phyloP scores from a whole-genome alignment of 495 filamentous ascomycete genomes.

The Talaromyces proteolyticus region DNA sequence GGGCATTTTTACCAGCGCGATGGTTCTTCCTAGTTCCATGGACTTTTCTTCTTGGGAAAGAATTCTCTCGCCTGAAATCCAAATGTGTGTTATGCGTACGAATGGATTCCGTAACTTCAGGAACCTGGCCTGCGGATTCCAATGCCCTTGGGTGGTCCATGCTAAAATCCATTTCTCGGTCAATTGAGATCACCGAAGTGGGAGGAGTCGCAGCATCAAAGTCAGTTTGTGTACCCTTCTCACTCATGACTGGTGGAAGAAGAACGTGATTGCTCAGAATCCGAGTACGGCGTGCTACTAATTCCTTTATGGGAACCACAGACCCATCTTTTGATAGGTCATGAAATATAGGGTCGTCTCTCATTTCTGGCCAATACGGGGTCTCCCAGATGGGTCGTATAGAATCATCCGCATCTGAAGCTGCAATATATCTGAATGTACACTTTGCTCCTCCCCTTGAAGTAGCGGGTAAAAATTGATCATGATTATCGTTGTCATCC shows the following conservation, averaged over 20 bases:
- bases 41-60: background rate
- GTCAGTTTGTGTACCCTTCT: constrained; percentile 6
- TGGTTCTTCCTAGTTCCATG: background rate
- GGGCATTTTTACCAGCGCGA: background rate
- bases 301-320: constrained; percentile 4
- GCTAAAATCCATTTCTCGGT: background rate
- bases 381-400: constrained; percentile 9
- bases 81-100: background rate
- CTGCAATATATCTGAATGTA: constrained; percentile 5
- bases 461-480: background rate
- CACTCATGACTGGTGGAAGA: constrained; percentile 2
- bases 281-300: constrained; percentile 5
- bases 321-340: constrained; percentile 15
- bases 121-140: background rate
- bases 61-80: background rate
- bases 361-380: constrained; percentile 10
- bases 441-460: background rate
- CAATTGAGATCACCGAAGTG: background rate
- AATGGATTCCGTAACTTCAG: background rate
- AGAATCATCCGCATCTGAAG: constrained; percentile 8
- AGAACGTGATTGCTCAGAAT: constrained; percentile 6
- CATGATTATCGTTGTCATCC: background rate
- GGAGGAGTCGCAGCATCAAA: background rate
- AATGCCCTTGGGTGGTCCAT: background rate
- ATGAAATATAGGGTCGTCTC: constrained; percentile 17